A percentile compares a stretch with the other conserved stretches of the same genome.
Conservation (phyloP, 495 filamentous ascomycete genomes). For the Annulohypoxylon maeteangense region DNA sequence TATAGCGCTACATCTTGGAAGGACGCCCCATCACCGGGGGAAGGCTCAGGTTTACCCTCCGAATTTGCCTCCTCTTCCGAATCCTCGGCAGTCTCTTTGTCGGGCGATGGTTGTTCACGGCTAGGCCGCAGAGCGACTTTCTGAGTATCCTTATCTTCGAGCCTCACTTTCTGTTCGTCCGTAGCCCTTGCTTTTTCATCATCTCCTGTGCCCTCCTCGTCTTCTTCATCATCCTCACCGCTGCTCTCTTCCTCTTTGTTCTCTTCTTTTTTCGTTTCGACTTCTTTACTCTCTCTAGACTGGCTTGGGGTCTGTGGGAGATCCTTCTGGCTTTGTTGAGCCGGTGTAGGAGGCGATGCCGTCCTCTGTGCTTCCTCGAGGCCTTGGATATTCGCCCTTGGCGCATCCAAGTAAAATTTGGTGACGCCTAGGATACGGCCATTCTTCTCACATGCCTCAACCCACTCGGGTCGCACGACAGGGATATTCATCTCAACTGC, state of each 20-base stretch:
- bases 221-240: constrained; percentile 25
- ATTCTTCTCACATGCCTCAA: constrained; percentile 91
- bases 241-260: constrained; percentile 40
- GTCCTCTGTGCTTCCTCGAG: constrained; percentile 46
- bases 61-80: constrained; percentile 48
- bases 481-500: constrained; percentile 98
- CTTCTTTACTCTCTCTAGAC: constrained; percentile 37
- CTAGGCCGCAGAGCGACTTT: constrained; percentile 57
- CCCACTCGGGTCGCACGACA: constrained; percentile 97
- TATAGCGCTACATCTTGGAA: constrained; percentile 67
- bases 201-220: constrained; percentile 45
- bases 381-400: constrained; percentile 50
- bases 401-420: constrained; percentile 91
- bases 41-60: constrained; percentile 53
- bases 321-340: constrained; percentile 49
- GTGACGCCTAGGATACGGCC: constrained; percentile 94
- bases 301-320: constrained; percentile 47
- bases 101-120: constrained; percentile 13
- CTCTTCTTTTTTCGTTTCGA: constrained; percentile 40
- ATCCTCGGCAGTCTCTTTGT: constrained; percentile 48
- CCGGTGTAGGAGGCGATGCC: constrained; percentile 35
- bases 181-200: constrained; percentile 47
- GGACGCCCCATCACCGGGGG: constrained; percentile 56
- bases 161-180: constrained; percentile 67
- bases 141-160: constrained; percentile 64